These are phyloP conservation scores for Talaromyces verruculosus DNA, from an alignment of 2,329 filamentous ascomycete species.

Conservation along the genomic window DNA sequence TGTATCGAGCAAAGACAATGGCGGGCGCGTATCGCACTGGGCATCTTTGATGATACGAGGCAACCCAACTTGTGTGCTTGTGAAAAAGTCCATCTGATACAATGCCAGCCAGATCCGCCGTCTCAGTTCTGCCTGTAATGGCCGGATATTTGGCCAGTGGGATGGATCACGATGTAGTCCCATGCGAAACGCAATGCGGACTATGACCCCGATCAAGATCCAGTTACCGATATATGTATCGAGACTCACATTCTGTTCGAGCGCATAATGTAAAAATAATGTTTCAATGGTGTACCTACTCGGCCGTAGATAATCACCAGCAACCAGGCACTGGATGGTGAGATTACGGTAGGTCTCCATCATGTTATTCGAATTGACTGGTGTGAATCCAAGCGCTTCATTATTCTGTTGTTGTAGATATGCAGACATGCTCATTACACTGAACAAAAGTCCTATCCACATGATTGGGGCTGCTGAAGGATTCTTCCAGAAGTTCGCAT, in stretches of 20 bases:
- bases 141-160: conserved; percentile 20
- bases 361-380: neutral
- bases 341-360: conserved; percentile 16
- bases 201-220: conserved; percentile 68
- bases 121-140: conserved; percentile 18
- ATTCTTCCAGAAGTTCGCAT: conserved; percentile 15
- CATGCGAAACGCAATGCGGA: conserved; percentile 75
- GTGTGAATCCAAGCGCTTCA: neutral
- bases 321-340: conserved; percentile 17
- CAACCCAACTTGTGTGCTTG: conserved; percentile 24
- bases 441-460: conserved; percentile 20
- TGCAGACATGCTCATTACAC: conserved; percentile 15
- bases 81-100: conserved; percentile 26
- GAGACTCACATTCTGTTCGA: conserved; percentile 16
- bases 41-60: conserved; percentile 26
- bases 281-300: conserved; percentile 18
- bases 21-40: conserved; percentile 23
- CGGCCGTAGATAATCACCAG: conserved; percentile 18
- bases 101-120: conserved; percentile 20
- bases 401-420: conserved; percentile 18
- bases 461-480: conserved; percentile 16
- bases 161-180: conserved; percentile 69
- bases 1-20: conserved; percentile 7
- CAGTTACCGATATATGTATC: conserved; percentile 48
- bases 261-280: conserved; percentile 14